Evolutionary conservation across 805 yeast genomes (phyloP).

Genomic region (Citeromyces matritensis): DNA sequence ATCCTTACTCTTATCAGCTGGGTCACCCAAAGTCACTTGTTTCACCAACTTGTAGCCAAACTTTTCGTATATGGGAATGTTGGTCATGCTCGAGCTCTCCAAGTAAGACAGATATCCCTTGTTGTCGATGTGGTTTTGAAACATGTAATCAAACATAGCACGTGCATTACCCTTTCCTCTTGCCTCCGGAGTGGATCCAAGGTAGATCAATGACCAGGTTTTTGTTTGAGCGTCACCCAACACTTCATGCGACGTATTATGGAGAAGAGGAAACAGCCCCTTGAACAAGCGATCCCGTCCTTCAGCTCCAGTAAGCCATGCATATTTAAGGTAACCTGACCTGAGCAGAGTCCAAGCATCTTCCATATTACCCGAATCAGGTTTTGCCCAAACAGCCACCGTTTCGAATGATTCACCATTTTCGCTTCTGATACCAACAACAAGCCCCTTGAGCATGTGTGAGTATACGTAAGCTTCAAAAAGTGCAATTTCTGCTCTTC

Average conservation of each 20-base stretch:
- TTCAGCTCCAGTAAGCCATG: constrained; percentile 29
- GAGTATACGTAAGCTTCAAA: constrained; percentile 36
- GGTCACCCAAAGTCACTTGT: constrained; percentile 19
- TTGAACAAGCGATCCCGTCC: constrained; percentile 34
- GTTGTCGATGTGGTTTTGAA: constrained; percentile 20
- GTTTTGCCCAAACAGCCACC: constrained; percentile 38
- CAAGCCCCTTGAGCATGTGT: constrained; percentile 33
- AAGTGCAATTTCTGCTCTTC: constrained; percentile 20
- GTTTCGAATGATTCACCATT: constrained; percentile 26
- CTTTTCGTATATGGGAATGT: constrained; percentile 26
- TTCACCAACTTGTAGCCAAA: constrained; percentile 24
- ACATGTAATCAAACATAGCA: constrained; percentile 24
- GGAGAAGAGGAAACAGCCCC: constrained; percentile 34
- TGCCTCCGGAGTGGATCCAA: constrained; percentile 24
- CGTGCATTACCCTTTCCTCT: constrained; percentile 30
- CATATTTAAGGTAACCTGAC: constrained; percentile 35
- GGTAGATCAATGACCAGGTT: constrained; percentile 26
- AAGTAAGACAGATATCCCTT: constrained; percentile 19
- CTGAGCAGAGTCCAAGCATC: constrained; percentile 29
- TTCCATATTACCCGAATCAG: constrained; percentile 27
- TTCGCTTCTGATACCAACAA: constrained; percentile 31
- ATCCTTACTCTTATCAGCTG: constrained; percentile 9
- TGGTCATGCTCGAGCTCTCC: constrained; percentile 21
- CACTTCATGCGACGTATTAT: constrained; percentile 28
- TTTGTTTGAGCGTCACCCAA: constrained; percentile 20